phyloP scores from a whole-genome alignment of 2,329 filamentous ascomycete genomes.

The Mariannaea sp. region DNA sequence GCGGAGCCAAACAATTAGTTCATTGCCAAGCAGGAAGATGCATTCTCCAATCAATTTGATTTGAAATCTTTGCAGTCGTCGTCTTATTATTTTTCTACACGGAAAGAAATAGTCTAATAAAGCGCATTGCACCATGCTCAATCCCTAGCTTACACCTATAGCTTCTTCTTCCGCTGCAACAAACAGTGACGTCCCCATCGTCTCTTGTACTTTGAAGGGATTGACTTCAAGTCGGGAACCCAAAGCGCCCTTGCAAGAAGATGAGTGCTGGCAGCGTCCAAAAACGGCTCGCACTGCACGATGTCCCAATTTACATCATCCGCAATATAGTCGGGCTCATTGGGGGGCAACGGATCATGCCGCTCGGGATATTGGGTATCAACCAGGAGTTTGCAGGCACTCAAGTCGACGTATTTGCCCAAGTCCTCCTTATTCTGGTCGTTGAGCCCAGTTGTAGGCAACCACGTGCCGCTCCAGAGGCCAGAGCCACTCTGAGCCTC shows the following conservation, averaged over 20 bases:
- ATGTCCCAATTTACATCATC: conserved; percentile 78
- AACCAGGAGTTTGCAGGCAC: conserved; percentile 79
- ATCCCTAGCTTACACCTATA: background rate
- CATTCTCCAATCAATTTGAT: too few species aligned
- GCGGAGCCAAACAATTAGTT: conserved; percentile 2
- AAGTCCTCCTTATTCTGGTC: conserved; percentile 86
- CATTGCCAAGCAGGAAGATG: background rate
- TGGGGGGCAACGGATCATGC: conserved; percentile 56
- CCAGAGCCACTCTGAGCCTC: conserved; percentile 72
- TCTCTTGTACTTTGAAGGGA: conserved; percentile 72
- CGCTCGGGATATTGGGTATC: conserved; percentile 78
- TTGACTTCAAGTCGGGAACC: conserved; percentile 72
- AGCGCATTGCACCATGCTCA: conserved; percentile 9
- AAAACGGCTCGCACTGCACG: conserved; percentile 75
- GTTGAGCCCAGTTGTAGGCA: conserved; percentile 84
- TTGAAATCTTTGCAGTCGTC: too few species aligned
- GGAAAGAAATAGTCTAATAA: too few species aligned
- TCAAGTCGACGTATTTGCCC: conserved; percentile 82
- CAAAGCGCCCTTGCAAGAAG: conserved; percentile 78
- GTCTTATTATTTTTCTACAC: too few species aligned
- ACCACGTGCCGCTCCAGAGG: conserved; percentile 82
- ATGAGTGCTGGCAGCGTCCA: conserved; percentile 78
- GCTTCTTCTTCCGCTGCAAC: conserved; percentile 59
- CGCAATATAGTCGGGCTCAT: conserved; percentile 80
- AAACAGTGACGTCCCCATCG: conserved; percentile 92